These are phyloP conservation scores for Hypoxylon sp. DNA, from an alignment of 2,329 filamentous ascomycete species.

Conservation along the genomic window DNA sequence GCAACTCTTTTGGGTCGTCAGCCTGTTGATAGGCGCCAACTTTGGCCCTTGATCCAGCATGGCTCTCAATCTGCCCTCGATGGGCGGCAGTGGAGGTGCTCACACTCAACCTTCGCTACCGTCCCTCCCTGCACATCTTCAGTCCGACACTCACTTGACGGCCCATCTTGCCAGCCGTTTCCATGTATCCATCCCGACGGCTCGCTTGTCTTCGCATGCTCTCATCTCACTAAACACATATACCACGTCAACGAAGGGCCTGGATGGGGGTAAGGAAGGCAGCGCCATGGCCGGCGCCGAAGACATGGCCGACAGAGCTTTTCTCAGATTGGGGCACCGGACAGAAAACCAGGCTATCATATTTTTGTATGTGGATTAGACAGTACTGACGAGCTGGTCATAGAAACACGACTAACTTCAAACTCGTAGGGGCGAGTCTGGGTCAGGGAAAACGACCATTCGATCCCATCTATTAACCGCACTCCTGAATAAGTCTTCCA, in stretches of 20 bases:
- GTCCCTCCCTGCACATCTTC: constrained; percentile 84
- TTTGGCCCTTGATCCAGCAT: constrained; percentile 60
- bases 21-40: constrained; percentile 46
- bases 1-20: constrained; percentile 38
- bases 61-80: constrained; percentile 69
- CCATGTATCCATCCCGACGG: constrained; percentile 89
- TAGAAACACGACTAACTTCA: constrained; percentile 25
- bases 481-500: constrained; percentile 89
- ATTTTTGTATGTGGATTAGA: constrained; percentile 78
- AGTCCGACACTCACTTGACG: constrained; percentile 82
- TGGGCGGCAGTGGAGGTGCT: constrained; percentile 67
- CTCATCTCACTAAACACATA: constrained; percentile 96
- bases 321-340: constrained; percentile 84
- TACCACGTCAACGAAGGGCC: constrained; percentile 86
- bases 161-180: constrained; percentile 89
- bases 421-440: constrained; percentile 84
- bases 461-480: constrained; percentile 89
- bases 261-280: constrained; percentile 90
- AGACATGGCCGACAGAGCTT: constrained; percentile 89
- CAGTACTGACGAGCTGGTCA: not conserved
- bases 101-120: constrained; percentile 90
- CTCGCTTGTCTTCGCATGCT: constrained; percentile 89
- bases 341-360: constrained; percentile 94
- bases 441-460: constrained; percentile 94
- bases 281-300: constrained; percentile 94